These are phyloP conservation scores for Mayamaea pseudoterrestris DNA, from an alignment of 108 stramenopile genomes.

Conservation along the genomic window DNA sequence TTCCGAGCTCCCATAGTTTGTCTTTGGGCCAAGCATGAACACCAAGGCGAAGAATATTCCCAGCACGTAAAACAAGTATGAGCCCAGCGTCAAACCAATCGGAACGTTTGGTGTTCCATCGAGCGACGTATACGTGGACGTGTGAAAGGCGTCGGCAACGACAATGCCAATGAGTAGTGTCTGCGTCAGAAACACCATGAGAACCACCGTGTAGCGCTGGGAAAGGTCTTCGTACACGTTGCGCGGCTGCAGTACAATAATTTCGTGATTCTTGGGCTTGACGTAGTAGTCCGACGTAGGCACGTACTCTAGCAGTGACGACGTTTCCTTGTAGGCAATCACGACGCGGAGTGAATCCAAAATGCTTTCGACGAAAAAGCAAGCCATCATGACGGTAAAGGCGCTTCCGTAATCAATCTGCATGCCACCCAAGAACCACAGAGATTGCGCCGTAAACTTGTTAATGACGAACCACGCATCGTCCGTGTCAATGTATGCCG, in stretches of 20 bases:
- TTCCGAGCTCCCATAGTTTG: too few species aligned
- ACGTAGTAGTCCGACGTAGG: slow-evolving; percentile 2
- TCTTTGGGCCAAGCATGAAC: too few species aligned
- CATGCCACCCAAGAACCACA: slow-evolving; percentile 17
- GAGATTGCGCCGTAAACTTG: slow-evolving; percentile 1
- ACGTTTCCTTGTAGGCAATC: neutral
- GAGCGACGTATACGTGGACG: slow-evolving; percentile 1
- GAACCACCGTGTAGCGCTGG: slow-evolving; percentile 9
- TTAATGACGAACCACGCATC: neutral
- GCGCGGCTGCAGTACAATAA: slow-evolving; percentile 8
- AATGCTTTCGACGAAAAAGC: slow-evolving; percentile 2
- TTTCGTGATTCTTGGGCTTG: neutral
- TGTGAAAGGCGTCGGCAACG: slow-evolving; percentile 8
- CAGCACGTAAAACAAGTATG: slow-evolving; percentile 16
- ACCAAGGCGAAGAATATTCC: too few species aligned
- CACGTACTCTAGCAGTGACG: slow-evolving; percentile 4
- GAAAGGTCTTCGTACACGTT: slow-evolving; percentile 21
- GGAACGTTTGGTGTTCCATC: slow-evolving; percentile 12
- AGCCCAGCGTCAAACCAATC: slow-evolving; percentile 14
- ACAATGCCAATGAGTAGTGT: slow-evolving; percentile 17
- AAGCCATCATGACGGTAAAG: slow-evolving; percentile 11
- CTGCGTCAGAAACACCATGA: slow-evolving; percentile 18
- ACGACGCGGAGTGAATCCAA: slow-evolving; percentile 12
- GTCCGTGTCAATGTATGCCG: neutral
- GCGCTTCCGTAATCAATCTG: slow-evolving; percentile 13